Percentiles rank a stretch among this genome's conserved stretches.
These are phyloP conservation scores for Trametes cingulata DNA, from an alignment of 768 basidiomycete species.

Conservation along the genomic window DNA sequence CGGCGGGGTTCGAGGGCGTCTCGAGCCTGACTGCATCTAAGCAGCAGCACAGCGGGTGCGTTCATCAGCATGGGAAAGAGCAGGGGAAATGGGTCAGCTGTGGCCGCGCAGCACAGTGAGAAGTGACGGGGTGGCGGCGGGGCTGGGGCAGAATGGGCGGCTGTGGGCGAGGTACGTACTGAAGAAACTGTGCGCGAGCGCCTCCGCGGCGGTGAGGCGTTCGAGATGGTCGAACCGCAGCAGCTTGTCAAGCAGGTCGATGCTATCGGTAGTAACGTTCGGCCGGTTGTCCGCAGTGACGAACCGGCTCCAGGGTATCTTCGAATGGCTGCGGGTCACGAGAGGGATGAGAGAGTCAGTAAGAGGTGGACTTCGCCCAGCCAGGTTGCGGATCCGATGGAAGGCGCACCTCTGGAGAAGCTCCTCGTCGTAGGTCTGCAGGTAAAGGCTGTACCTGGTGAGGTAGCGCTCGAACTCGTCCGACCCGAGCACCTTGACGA, in stretches of 20 bases:
- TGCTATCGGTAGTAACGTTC: slow-evolving; percentile 91
- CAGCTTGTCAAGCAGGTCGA: slow-evolving; percentile 94
- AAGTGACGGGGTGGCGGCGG: background rate
- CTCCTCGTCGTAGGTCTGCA: slow-evolving; percentile 91
- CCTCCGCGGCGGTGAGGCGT: slow-evolving; percentile 90
- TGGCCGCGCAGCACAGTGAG: background rate
- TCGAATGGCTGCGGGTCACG: slow-evolving; percentile 65
- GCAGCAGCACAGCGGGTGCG: background rate
- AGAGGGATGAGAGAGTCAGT: background rate
- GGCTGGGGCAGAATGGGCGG: slow-evolving; percentile 1
- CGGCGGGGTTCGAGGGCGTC: slow-evolving; percentile 30
- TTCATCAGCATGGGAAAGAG: background rate
- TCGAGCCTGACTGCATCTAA: slow-evolving; percentile 33
- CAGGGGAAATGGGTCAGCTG: background rate
- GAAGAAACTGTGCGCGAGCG: slow-evolving; percentile 89
- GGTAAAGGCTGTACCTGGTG: slow-evolving; percentile 90
- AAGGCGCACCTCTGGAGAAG: slow-evolving; percentile 72
- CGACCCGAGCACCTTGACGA: slow-evolving; percentile 94
- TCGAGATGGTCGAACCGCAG: slow-evolving; percentile 96
- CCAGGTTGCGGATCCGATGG: background rate
- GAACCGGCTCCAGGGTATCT: slow-evolving; percentile 93
- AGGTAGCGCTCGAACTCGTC: slow-evolving; percentile 91
- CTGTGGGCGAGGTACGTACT: slow-evolving; percentile 42
- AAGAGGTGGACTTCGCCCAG: background rate
- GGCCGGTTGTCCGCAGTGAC: slow-evolving; percentile 92